Conservation (phyloP, 176 grass and related monocot species). For the Dactylis glomerata region DNA sequence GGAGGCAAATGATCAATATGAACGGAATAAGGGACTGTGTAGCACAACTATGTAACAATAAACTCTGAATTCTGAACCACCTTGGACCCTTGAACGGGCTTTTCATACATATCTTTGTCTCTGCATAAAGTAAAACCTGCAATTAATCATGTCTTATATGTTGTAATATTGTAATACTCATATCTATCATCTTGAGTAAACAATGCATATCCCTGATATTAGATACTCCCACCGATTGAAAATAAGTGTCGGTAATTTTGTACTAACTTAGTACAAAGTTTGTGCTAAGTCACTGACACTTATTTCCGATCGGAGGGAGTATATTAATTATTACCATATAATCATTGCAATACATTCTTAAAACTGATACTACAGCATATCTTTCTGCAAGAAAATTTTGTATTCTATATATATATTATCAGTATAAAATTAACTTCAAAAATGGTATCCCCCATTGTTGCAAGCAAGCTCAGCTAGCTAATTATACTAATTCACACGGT, state of each 20-base stretch:
- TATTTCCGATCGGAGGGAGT: too few relatives aligned
- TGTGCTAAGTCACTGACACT: too few relatives aligned
- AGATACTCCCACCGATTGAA: too few relatives aligned
- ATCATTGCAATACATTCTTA: neutral
- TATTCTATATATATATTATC: neutral
- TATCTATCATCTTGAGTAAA: neutral
- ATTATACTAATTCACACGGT: slow-evolving; percentile 19
- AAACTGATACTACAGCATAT: neutral
- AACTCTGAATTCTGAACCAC: neutral
- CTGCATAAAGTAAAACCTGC: neutral
- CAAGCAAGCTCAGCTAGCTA: neutral
- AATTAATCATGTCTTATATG: neutral
- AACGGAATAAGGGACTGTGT: neutral
- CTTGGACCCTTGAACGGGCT: neutral
- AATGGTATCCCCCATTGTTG: neutral
- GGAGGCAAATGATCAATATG: neutral
- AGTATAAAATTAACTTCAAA: neutral
- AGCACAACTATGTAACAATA: neutral
- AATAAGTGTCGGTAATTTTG: too few relatives aligned
- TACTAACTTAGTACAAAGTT: too few relatives aligned
- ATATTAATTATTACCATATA: neutral
- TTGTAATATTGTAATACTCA: neutral
- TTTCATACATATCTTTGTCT: neutral
- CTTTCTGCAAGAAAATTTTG: neutral
- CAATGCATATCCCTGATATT: neutral